Evolutionary conservation across 495 filamentous ascomycete species (phyloP), one percentile per base, ranked within the genome.

Genomic region (Extremus antarcticus): DNA sequence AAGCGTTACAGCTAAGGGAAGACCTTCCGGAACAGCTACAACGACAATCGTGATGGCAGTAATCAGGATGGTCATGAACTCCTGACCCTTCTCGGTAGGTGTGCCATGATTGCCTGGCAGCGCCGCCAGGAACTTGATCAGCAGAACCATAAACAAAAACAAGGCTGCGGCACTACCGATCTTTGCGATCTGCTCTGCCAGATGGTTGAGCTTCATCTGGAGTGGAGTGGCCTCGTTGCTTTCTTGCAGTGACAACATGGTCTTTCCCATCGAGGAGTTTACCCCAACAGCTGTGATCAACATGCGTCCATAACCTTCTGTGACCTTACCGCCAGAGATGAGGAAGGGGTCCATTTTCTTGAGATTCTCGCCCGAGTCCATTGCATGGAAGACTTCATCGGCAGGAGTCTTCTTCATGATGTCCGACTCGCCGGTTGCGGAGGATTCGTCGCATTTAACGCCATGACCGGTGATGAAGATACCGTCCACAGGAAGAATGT

Each of bases 41-140:
- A 96, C 91, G 54, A 97, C 86, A 55, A 97, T 85, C 4, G 90
- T 97, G 53, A 97, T 88, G 21, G 91, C 86, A 24, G 94, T 87
- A 57, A 97, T 95, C 63, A 97, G 91, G 59, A 96, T 94, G 52
- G 86, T 78, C 55, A 97, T 76, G 71, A 97, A 97, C 49, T 81
- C 69, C 64, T 91, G 88, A 2, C 87, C 90, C 68, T 97, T 96
- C 52, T 81, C 70, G 1, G 84, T 77, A 0, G 88, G 78, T 9
- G 78, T 71, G 8, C 54, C 32, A 7, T 68, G 51, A 55, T 82
- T 80, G 19, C 76, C 57, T 2, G 79, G 77, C 10, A 97, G 73
- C 16, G 77, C 68, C 46, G 79, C 86, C 17, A 88, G 70, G 66
- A 95, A 97, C 63, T 88, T 82, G 76, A 95, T 94, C 70, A 96